Conservation (phyloP, 1,284 basidiomycete genomes). For the Melanopsichium pennsylvanicum region DNA sequence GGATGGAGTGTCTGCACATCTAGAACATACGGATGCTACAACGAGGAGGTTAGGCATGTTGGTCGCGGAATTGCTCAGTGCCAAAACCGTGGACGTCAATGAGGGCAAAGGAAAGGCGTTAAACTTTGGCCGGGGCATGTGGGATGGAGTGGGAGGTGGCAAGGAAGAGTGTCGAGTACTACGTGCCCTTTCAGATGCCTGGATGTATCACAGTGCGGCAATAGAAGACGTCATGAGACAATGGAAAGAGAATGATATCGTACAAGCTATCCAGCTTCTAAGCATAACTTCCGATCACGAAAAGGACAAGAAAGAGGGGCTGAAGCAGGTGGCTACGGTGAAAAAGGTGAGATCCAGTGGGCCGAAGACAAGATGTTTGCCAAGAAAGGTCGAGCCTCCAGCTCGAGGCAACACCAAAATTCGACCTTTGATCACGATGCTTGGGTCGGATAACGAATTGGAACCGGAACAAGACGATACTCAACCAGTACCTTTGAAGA, state of each 20-base stretch:
- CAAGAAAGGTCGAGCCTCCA: conserved; percentile 6
- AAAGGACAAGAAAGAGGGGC: neutral
- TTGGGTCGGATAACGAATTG: conserved; percentile 17
- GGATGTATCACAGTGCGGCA: neutral
- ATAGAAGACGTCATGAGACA: neutral
- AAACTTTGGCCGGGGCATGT: conserved; percentile 75
- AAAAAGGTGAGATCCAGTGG: neutral
- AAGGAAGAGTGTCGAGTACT: conserved; percentile 65
- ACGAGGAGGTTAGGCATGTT: conserved; percentile 93
- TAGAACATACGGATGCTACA: conserved; percentile 71
- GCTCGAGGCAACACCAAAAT: neutral
- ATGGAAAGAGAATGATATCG: neutral
- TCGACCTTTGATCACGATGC: conserved; percentile 31
- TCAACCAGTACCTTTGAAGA: neutral
- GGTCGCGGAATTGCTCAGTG: conserved; percentile 69
- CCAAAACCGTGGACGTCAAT: too few relatives aligned
- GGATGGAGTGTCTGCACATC: conserved; percentile 76
- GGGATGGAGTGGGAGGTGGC: conserved; percentile 81
- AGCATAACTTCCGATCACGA: neutral
- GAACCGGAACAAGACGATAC: neutral
- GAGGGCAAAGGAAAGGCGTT: conserved; percentile 70
- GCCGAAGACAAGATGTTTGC: conserved; percentile 11
- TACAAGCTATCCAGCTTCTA: neutral
- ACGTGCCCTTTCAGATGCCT: conserved; percentile 38
- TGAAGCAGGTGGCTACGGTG: neutral